Evolutionary conservation across 352 stramenopile species (phyloP).

Genomic region (Globisporangium nodosum): DNA sequence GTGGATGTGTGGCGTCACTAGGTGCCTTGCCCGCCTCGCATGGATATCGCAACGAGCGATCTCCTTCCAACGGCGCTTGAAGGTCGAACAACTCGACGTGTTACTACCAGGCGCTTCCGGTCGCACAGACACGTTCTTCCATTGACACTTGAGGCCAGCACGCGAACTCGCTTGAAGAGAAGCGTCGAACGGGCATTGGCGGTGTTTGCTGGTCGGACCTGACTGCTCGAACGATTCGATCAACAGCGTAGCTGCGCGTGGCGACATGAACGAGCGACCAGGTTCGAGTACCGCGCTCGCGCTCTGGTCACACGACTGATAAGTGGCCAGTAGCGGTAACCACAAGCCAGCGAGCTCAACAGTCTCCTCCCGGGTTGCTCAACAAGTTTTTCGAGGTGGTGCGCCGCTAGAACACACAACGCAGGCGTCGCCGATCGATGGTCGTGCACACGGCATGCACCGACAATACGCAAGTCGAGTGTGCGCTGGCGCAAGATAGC

Average conservation of each 20-base stretch:
- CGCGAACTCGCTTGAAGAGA: neutral
- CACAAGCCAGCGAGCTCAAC: neutral
- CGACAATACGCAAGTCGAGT: too few relatives aligned
- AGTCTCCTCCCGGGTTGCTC: too few relatives aligned
- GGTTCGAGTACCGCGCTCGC: too few relatives aligned
- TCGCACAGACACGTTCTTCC: neutral
- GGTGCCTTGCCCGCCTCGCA: neutral
- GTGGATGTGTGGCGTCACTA: too few relatives aligned
- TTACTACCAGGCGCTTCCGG: neutral
- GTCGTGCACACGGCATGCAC: too few relatives aligned
- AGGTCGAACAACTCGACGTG: too few relatives aligned
- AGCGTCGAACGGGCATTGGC: neutral
- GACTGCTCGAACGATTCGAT: neutral
- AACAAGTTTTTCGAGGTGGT: neutral
- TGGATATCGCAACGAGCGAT: neutral
- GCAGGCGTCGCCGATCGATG: too few relatives aligned
- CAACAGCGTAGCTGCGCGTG: neutral
- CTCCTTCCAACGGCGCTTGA: too few relatives aligned
- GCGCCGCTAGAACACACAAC: neutral
- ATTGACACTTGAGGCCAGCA: neutral
- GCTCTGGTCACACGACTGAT: neutral
- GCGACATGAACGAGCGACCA: too few relatives aligned
- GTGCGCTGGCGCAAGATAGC: neutral
- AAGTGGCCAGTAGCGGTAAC: neutral
- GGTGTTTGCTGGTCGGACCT: neutral